phyloP scores from a whole-genome alignment of 208 protist genomes.

The Leishmania braziliensis region DNA sequence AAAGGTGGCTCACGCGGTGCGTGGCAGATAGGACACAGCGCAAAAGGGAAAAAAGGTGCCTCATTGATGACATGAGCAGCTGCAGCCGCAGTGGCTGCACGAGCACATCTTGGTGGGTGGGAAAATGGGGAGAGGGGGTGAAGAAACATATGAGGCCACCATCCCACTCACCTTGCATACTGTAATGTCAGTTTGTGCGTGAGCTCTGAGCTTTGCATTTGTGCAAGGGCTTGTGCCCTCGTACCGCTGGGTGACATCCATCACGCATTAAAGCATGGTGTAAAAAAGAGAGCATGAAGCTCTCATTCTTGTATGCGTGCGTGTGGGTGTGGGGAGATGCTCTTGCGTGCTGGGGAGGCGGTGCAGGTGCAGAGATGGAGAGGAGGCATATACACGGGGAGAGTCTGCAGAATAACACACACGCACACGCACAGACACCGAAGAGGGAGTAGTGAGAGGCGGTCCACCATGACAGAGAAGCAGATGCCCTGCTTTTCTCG shows the following conservation, averaged over 20 bases:
- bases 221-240: neutral
- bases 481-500: neutral
- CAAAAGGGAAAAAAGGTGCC: constrained; percentile 11
- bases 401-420: neutral
- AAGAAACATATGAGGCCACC: neutral
- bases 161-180: neutral
- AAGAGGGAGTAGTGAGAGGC: neutral
- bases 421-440: neutral
- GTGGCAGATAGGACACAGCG: neutral
- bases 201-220: neutral
- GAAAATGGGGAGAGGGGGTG: neutral
- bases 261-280: neutral
- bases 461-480: neutral
- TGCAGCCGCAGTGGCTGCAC: neutral
- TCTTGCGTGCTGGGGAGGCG: neutral
- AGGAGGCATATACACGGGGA: neutral
- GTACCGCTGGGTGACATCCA: neutral
- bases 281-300: neutral
- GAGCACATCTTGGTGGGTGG: neutral
- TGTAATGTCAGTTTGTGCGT: neutral
- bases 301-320: neutral
- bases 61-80: neutral
- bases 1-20: neutral
- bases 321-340: neutral
- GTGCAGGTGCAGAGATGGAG: neutral